phyloP scores from a whole-genome alignment of 345 rosid species.

The Aethionema arabicum region DNA sequence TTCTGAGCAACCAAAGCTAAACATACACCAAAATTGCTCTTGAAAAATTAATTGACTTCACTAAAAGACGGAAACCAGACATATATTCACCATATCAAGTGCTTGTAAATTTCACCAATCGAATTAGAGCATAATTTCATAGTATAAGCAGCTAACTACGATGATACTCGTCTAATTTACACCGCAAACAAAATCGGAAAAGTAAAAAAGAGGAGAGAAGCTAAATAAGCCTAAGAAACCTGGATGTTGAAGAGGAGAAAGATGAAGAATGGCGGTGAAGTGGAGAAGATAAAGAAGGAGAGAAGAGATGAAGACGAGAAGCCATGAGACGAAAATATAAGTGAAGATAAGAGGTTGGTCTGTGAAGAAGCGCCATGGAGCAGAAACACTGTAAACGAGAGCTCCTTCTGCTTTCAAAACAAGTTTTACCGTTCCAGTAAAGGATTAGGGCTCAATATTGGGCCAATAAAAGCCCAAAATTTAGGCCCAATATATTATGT shows the following conservation, averaged over 20 bases:
- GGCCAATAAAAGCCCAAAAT: no score
- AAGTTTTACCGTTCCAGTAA: not conserved
- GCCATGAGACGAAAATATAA: constrained; percentile 32
- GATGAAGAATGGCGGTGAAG: constrained; percentile 26
- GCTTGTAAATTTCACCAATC: constrained; percentile 4
- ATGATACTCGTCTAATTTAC: not conserved
- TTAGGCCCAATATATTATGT: no score
- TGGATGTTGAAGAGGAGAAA: constrained; percentile 41
- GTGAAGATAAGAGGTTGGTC: constrained; percentile 31
- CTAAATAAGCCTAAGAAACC: constrained; percentile 38
- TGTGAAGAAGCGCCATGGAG: constrained; percentile 37
- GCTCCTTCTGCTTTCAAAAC: constrained; percentile 28
- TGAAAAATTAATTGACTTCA: constrained; percentile 8
- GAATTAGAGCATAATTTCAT: not conserved
- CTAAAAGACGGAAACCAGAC: constrained; percentile 17
- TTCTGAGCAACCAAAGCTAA: not conserved
- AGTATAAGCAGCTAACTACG: not conserved
- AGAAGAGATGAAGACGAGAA: constrained; percentile 31
- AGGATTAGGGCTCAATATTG: no score
- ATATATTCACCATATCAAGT: not conserved
- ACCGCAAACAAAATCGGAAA: not conserved
- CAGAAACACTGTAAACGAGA: constrained; percentile 11
- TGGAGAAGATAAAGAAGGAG: constrained; percentile 16
- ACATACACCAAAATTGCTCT: not conserved
- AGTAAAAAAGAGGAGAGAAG: not conserved